Conservation (phyloP, 2,329 filamentous ascomycete genomes). For the Aureobasidium mangrovei region DNA sequence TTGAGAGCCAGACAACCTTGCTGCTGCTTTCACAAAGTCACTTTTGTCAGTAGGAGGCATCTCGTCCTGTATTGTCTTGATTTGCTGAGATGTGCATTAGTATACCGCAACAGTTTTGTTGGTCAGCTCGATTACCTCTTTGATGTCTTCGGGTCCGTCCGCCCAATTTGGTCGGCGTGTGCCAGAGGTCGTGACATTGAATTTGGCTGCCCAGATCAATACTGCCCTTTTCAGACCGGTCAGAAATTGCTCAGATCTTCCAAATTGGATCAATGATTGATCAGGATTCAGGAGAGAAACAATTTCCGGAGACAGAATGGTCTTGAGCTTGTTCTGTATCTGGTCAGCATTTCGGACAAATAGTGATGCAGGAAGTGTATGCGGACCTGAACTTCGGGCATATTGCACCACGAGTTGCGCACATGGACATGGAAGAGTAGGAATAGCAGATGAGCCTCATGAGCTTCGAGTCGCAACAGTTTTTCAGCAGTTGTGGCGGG, state of each 20-base stretch:
- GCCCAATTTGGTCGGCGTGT: constrained; percentile 66
- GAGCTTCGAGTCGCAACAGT: constrained; percentile 60
- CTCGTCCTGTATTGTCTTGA: constrained; percentile 7
- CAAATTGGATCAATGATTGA: constrained; percentile 61
- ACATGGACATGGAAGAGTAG: constrained; percentile 67
- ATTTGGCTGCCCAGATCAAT: constrained; percentile 60
- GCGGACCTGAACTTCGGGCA: constrained; percentile 16
- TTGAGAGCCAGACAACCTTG: constrained; percentile 65
- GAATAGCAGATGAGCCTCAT: constrained; percentile 79
- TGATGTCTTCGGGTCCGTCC: constrained; percentile 46
- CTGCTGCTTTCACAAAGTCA: constrained; percentile 67
- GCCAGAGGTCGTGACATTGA: constrained; percentile 62
- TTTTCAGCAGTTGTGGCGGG: constrained; percentile 50
- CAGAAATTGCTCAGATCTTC: constrained; percentile 65
- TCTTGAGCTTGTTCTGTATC: constrained; percentile 43
- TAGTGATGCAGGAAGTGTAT: background rate
- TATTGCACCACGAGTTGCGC: constrained; percentile 83
- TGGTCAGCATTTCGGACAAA: background rate
- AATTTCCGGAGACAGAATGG: constrained; percentile 57
- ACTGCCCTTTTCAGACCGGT: constrained; percentile 65
- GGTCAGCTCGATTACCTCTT: constrained; percentile 6
- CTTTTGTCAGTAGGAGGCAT: constrained; percentile 52
- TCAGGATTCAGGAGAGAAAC: constrained; percentile 61
- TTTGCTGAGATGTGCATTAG: constrained; percentile 8
- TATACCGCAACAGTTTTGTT: constrained; percentile 8